Conservation (phyloP, 306 rosid species). For the Crataegus laevigata region DNA sequence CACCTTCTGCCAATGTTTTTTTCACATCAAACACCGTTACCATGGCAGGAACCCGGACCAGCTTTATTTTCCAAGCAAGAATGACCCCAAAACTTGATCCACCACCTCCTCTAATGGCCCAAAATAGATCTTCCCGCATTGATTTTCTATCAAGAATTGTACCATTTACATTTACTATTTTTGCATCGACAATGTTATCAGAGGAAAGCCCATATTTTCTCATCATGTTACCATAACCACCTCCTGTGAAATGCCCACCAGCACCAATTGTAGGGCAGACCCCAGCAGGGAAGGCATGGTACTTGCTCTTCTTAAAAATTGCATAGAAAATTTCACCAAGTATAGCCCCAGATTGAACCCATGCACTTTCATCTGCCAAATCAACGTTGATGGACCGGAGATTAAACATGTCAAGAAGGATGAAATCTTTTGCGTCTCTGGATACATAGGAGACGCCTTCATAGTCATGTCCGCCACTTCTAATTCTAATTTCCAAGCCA, state of each 20-base stretch:
- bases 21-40: constrained; percentile 39
- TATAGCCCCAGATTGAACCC: constrained; percentile 45
- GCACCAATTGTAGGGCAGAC: constrained; percentile 20
- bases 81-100: constrained; percentile 61
- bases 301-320: constrained; percentile 17
- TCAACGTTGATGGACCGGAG: constrained; percentile 33
- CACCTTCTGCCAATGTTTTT: constrained; percentile 29
- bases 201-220: constrained; percentile 44
- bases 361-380: constrained; percentile 30
- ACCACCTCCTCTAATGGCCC: constrained; percentile 62
- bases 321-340: constrained; percentile 48
- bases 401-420: constrained; percentile 49
- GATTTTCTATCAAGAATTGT: constrained; percentile 27
- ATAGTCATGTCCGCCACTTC: constrained; percentile 30
- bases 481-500: constrained; percentile 34
- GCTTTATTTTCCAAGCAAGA: constrained; percentile 33
- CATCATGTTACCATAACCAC: constrained; percentile 25
- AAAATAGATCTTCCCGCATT: constrained; percentile 50
- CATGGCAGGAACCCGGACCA: constrained; percentile 36
- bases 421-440: constrained; percentile 6
- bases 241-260: constrained; percentile 27
- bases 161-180: constrained; percentile 43
- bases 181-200: constrained; percentile 42
- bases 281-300: constrained; percentile 20
- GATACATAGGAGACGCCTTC: constrained; percentile 33